Base-by-base conservation (phyloP, 148 eudicot species). In the Rhododendron molle region DNA sequence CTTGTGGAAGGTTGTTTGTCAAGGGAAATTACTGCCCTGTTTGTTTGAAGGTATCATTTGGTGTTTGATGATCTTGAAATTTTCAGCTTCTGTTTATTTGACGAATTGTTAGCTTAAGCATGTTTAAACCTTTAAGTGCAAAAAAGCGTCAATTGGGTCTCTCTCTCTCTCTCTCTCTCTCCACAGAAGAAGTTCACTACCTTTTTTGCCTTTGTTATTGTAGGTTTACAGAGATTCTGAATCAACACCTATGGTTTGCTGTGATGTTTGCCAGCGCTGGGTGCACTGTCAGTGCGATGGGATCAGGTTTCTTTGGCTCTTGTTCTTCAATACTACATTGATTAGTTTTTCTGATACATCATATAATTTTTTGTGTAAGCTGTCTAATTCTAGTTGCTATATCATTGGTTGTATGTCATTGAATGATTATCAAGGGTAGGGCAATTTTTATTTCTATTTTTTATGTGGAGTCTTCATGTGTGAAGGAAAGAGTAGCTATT, bases 231-330 rank as follows among this genome's bases (percentile, higher is more conserved):
- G 99, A 87, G 99, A 97, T 88, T 97, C 99, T 49, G 99, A 97
- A 88, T 86, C 99, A 74, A 97, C 99, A 83, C 99, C 99, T 82
- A 97, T 97, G 99, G 99, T 97, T 62, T 97, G 99, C 92, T 97
- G 99, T 91, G 99, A 97, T 87, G 87, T 92, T 83, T 97, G 99
- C 90, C 95, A 97, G 92, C 94, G 94, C 16, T 97, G 99, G 99
- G 99, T 97, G 89, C 99, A 97, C 83, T 89, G 92, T 83, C 92
- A 95, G 23, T 97, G 99, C 90, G 99, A 97, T 88, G 96, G 93
- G 84, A 97, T 97, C 92, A 95, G 99, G 99, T 97, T 67, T 72
- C 54, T 84, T 54, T 15, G 44, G 36, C 78, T 73, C 43, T 82
- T 28, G 7, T 80, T 81, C 40, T 32, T 67, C 14, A 34, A 67